phyloP scores from a whole-genome alignment of 2,329 filamentous ascomycete species.

The Fonsecaea multimorphosa region DNA sequence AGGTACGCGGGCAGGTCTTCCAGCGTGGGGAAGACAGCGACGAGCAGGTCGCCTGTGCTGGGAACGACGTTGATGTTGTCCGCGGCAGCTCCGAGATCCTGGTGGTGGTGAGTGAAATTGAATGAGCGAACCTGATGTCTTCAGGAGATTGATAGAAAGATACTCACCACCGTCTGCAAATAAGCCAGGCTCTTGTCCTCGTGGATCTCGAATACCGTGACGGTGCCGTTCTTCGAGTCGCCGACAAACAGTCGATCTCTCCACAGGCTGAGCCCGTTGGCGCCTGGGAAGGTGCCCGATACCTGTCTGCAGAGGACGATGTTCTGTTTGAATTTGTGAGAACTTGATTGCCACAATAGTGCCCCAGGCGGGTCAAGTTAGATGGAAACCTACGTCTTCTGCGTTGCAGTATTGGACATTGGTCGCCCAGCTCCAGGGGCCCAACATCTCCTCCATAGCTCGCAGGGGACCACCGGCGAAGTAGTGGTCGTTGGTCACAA shows the following conservation, averaged over 20 bases:
- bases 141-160: neutral
- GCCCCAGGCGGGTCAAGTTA: no score
- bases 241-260: constrained; percentile 31
- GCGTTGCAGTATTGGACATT: constrained; percentile 29
- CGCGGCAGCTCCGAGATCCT: constrained; percentile 35
- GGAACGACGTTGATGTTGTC: constrained; percentile 36
- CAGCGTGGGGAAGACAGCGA: constrained; percentile 35
- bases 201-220: constrained; percentile 32
- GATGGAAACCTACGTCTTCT: no score
- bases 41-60: constrained; percentile 31
- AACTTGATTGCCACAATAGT: no score
- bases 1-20: constrained; percentile 28
- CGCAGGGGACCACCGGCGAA: constrained; percentile 21
- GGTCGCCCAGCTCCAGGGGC: constrained; percentile 28
- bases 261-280: constrained; percentile 35
- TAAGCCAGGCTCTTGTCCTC: constrained; percentile 27
- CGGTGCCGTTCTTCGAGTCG: constrained; percentile 32
- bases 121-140: no score
- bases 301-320: constrained; percentile 28
- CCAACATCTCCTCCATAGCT: constrained; percentile 25
- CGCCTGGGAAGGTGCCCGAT: constrained; percentile 29
- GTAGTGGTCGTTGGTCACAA: constrained; percentile 32
- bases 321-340: no score
- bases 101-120: neutral
- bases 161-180: constrained; percentile 26